phyloP scores from a whole-genome alignment of 2,329 filamentous ascomycete genomes.

The Ophiostoma sp. region DNA sequence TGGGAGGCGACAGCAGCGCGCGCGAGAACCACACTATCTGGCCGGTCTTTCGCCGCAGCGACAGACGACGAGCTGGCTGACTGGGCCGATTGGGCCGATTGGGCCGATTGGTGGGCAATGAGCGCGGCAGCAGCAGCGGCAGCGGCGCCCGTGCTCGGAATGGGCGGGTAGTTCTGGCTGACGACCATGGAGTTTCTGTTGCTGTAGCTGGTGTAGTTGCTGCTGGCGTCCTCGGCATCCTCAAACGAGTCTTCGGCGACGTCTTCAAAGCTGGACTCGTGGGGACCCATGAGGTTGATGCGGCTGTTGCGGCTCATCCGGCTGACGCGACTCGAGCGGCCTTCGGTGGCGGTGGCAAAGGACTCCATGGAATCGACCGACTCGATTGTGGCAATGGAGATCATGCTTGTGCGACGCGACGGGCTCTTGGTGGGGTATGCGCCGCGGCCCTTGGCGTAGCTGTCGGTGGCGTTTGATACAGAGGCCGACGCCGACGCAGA shows the following conservation, averaged over 20 bases:
- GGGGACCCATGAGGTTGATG: conserved; percentile 21
- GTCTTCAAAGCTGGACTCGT: conserved; percentile 13
- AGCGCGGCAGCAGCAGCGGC: not conserved
- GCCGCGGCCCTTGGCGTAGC: not conserved
- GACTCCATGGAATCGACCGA: conserved; percentile 42
- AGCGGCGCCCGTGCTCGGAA: not conserved
- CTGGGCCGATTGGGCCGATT: no score
- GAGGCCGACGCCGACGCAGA: conserved; percentile 25
- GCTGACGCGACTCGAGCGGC: conserved; percentile 37
- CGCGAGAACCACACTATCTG: not conserved
- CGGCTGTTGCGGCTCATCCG: conserved; percentile 36
- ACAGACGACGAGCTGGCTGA: not conserved
- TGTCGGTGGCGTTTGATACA: not conserved
- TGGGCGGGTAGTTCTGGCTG: not conserved
- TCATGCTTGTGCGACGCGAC: conserved; percentile 26
- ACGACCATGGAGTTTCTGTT: conserved; percentile 1
- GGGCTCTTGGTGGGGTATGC: conserved; percentile 7
- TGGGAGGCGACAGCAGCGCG: not conserved
- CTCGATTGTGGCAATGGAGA: conserved; percentile 35
- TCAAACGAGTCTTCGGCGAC: conserved; percentile 15
- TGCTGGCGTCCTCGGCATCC: conserved; percentile 4
- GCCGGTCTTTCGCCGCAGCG: conserved; percentile 12
- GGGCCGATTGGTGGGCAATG: not conserved
- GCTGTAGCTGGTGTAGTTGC: conserved; percentile 15
- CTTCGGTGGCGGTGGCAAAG: conserved; percentile 54